Conservation (phyloP, 2,329 filamentous ascomycete genomes). For the Botrytis aclada region DNA sequence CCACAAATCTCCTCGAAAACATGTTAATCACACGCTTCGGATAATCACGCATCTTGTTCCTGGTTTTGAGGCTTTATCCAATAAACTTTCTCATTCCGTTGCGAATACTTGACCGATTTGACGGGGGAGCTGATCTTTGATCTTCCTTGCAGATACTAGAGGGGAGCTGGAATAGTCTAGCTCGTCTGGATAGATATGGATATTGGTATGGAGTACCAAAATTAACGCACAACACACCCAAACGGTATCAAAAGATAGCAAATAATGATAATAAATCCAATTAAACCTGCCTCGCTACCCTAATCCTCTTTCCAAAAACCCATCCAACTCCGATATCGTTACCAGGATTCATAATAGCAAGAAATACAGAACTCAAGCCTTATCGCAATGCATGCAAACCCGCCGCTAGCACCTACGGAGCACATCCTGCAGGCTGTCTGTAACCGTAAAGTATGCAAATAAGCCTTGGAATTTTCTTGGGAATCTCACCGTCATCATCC, state of each 20-base stretch:
- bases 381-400: neutral
- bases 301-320: neutral
- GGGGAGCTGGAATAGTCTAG: neutral
- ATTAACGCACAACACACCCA: neutral
- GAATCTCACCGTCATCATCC: neutral
- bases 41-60: neutral
- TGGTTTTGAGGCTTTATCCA: neutral
- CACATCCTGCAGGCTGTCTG: neutral
- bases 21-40: slow-evolving; percentile 10
- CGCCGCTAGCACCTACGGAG: neutral
- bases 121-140: slow-evolving; percentile 5
- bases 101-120: neutral
- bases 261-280: neutral
- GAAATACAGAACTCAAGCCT: neutral
- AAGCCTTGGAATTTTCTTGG: neutral
- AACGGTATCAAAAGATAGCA: neutral
- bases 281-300: too few relatives aligned
- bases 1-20: slow-evolving; percentile 5
- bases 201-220: neutral
- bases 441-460: neutral
- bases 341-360: neutral
- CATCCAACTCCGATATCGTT: slow-evolving; percentile 1
- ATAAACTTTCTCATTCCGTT: neutral
- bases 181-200: neutral
- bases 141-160: slow-evolving; percentile 3